phyloP scores from a whole-genome alignment of 1,139 yeast species.

The Blastobotrys serpentis region DNA sequence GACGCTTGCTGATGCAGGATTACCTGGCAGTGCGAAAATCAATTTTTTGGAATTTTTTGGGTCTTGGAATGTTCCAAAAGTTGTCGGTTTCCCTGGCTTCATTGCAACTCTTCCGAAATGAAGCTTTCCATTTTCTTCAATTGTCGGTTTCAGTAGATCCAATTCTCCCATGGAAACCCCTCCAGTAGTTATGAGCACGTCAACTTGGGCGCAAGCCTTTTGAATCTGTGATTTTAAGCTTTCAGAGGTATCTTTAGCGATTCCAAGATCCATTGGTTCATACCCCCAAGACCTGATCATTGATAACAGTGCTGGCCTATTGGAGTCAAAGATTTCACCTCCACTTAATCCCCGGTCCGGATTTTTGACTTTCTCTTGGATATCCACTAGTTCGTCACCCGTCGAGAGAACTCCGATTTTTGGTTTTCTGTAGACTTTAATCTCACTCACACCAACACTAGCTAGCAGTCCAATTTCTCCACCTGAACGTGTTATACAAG shows the following conservation, averaged over 20 bases:
- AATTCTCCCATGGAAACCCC: conserved; percentile 58
- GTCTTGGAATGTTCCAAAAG: conserved; percentile 46
- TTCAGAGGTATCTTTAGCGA: conserved; percentile 40
- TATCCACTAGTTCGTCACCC: conserved; percentile 49
- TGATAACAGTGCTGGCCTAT: conserved; percentile 46
- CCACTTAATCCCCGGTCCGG: conserved; percentile 29
- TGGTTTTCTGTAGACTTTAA: conserved; percentile 45
- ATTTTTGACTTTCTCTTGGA: conserved; percentile 19
- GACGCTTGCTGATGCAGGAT: conserved; percentile 53
- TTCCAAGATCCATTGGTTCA: conserved; percentile 45
- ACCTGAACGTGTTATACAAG: conserved; percentile 42
- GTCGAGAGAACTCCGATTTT: conserved; percentile 48
- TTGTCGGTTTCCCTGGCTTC: conserved; percentile 58
- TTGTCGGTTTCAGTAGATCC: conserved; percentile 49
- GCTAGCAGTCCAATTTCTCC: conserved; percentile 51
- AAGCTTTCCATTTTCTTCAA: conserved; percentile 46
- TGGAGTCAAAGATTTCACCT: conserved; percentile 50
- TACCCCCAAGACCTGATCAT: conserved; percentile 38
- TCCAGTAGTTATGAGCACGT: conserved; percentile 50
- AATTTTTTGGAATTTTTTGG: conserved; percentile 23
- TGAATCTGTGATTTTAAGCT: conserved; percentile 27
- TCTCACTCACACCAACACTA: conserved; percentile 42
- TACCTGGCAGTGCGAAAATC: conserved; percentile 52
- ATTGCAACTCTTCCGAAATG: conserved; percentile 54
- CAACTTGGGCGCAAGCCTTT: conserved; percentile 29